Conservation (phyloP, 441 rosid species). For the Mallotus repandus region DNA sequence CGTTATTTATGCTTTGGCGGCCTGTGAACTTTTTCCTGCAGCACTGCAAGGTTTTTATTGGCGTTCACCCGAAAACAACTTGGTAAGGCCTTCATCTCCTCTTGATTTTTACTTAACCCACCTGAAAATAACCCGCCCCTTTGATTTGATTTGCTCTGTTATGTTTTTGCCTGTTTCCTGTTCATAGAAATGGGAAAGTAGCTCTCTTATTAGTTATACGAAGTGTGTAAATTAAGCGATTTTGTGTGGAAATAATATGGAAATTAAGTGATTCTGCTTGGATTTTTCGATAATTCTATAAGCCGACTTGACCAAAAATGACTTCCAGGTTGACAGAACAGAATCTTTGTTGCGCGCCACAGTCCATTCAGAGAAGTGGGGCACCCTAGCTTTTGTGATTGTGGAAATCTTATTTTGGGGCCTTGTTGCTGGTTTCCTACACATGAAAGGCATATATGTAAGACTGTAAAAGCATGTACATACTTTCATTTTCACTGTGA, state of each 20-base stretch:
- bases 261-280: not conserved
- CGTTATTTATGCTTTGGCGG: conserved; percentile 52
- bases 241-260: not conserved
- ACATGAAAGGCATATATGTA: conserved; percentile 42
- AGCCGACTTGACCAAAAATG: conserved; percentile 16
- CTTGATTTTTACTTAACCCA: not conserved
- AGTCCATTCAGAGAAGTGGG: conserved; percentile 47
- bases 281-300: not conserved
- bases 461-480: conserved; percentile 28
- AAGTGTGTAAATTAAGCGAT: not conserved
- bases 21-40: conserved; percentile 51
- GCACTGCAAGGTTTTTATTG: conserved; percentile 56
- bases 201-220: not conserved
- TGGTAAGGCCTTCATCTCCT: conserved; percentile 32
- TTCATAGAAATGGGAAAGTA: not conserved
- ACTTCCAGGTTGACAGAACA: conserved; percentile 43
- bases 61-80: conserved; percentile 52
- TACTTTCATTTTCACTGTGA: not conserved
- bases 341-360: conserved; percentile 37
- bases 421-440: conserved; percentile 47
- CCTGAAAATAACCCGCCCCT: not conserved
- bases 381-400: conserved; percentile 50
- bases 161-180: not conserved
- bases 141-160: too few species aligned
- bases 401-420: conserved; percentile 56